Percentiles rank a stretch among this genome's conserved stretches.
phyloP scores from a whole-genome alignment of 192 early-diverging fungal genomes.

The Coemansia pectinata region DNA sequence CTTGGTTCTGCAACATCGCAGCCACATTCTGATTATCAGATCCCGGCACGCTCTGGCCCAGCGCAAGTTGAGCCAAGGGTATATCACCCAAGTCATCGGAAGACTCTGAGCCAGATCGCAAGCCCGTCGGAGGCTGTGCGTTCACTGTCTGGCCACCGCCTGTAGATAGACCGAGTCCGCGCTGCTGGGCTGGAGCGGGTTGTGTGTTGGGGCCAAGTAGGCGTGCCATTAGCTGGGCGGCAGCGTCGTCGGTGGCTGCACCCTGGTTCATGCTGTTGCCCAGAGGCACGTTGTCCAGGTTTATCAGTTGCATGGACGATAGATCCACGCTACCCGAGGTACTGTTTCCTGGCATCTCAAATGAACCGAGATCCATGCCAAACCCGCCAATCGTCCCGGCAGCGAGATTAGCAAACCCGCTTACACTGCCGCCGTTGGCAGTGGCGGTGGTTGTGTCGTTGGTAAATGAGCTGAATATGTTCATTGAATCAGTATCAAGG shows the following conservation, averaged over 20 bases:
- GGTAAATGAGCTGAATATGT: constrained; percentile 44
- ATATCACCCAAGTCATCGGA: constrained; percentile 52
- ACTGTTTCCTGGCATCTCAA: constrained; percentile 16
- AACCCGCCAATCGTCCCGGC: constrained; percentile 32
- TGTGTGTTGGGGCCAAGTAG: constrained; percentile 24
- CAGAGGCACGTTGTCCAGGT: constrained; percentile 20
- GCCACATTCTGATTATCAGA: background rate
- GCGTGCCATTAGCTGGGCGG: constrained; percentile 31
- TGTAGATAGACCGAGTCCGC: background rate
- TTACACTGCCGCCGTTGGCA: background rate
- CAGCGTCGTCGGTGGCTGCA: constrained; percentile 15
- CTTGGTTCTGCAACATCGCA: background rate
- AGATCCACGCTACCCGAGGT: constrained; percentile 20
- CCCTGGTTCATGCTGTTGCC: background rate
- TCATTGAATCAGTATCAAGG: constrained; percentile 28
- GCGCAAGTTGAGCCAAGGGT: constrained; percentile 41
- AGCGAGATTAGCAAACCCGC: constrained; percentile 14
- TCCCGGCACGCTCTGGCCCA: background rate
- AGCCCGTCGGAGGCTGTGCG: background rate
- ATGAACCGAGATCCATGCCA: constrained; percentile 30
- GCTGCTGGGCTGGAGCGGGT: background rate
- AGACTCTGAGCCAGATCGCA: constrained; percentile 22
- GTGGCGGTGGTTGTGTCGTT: constrained; percentile 21
- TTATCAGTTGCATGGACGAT: constrained; percentile 44
- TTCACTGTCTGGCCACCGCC: background rate